phyloP scores from a whole-genome alignment of 202 grass and related monocot species.

The Hordeum pubiflorum region DNA sequence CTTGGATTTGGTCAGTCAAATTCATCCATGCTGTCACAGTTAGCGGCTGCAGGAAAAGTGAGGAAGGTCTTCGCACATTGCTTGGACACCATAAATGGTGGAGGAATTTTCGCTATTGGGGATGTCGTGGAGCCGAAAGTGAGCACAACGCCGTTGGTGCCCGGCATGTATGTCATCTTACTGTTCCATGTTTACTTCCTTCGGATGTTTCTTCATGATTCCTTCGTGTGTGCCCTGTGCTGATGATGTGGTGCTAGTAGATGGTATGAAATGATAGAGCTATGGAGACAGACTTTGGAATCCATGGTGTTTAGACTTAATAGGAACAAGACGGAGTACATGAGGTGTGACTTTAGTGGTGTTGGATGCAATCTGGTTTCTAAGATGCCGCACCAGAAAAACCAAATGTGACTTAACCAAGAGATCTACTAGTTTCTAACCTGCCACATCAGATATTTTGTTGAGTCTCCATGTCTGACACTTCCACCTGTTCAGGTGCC shows the following conservation, averaged over 20 bases:
- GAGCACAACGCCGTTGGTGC: conserved; percentile 74
- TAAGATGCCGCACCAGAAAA: not conserved
- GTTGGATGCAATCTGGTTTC: not conserved
- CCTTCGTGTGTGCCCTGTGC: not conserved
- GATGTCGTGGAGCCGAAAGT: conserved; percentile 83
- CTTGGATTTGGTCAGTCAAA: conserved; percentile 89
- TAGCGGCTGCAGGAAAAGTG: conserved; percentile 64
- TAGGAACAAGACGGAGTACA: not conserved
- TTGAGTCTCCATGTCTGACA: not conserved
- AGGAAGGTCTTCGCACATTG: conserved; percentile 87
- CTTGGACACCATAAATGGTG: conserved; percentile 76
- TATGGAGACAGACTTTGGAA: not conserved
- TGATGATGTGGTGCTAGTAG: not conserved
- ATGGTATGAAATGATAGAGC: not conserved
- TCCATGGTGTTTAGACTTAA: not conserved
- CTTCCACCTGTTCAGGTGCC: not conserved
- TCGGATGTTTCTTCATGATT: not conserved
- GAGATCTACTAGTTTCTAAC: not conserved
- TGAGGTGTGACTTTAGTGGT: not conserved
- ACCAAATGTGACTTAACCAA: not conserved
- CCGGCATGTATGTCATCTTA: conserved; percentile 50
- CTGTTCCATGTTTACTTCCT: not conserved
- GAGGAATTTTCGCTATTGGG: conserved; percentile 86
- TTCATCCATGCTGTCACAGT: conserved; percentile 69
- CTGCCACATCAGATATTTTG: not conserved